Conservation (phyloP, 371 early-diverging fungal species). For the Nematocida major region DNA sequence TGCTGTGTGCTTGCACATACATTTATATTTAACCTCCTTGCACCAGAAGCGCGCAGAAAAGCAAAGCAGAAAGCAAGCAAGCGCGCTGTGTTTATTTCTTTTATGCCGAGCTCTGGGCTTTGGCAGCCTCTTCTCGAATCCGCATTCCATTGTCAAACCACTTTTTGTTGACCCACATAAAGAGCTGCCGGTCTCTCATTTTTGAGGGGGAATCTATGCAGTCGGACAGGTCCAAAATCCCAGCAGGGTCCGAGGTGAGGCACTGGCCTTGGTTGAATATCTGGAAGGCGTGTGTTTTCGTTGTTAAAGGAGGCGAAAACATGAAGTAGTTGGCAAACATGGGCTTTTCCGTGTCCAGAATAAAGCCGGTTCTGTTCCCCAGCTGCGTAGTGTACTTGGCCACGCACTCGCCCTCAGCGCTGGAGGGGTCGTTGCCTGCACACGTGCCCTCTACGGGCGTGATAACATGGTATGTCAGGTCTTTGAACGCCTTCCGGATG, state of each 20-base stretch:
- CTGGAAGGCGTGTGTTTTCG: conserved; percentile 12
- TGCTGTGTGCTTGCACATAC: conserved; percentile 1
- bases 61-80: too few species aligned
- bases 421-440: background rate
- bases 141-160: conserved; percentile 8
- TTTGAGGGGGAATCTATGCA: conserved; percentile 4
- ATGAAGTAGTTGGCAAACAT: conserved; percentile 2
- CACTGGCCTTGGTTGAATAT: conserved; percentile 30
- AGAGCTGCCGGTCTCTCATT: conserved; percentile 9
- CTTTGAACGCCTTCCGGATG: background rate
- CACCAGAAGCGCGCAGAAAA: background rate
- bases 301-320: conserved; percentile 1
- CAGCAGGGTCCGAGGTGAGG: background rate
- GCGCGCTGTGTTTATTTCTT: background rate
- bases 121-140: background rate
- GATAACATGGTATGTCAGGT: background rate
- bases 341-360: background rate
- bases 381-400: background rate
- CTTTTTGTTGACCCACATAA: conserved; percentile 13
- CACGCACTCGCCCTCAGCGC: background rate
- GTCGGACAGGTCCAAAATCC: background rate
- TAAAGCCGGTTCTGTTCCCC: background rate
- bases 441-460: background rate
- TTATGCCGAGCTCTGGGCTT: background rate
- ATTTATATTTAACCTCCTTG: background rate